A percentile compares a stretch with the other conserved stretches of the same genome.
Evolutionary conservation across 2,329 filamentous ascomycete genomes (phyloP).

Genomic region (Thielaviopsis ethacetica): DNA sequence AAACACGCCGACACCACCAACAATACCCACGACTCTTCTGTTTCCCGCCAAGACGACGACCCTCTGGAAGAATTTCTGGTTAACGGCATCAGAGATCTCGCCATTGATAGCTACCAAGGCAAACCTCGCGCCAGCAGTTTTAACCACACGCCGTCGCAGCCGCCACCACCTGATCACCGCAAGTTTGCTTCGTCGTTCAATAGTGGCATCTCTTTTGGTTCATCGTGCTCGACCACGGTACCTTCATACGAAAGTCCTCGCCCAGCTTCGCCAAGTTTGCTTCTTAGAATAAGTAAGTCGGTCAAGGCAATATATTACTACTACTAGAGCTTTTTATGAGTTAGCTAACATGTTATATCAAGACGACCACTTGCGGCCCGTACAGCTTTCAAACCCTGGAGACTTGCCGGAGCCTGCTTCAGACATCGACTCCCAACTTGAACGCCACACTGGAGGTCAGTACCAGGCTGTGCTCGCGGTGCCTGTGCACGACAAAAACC

Average conservation of each 20-base stretch:
- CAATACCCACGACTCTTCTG: background rate
- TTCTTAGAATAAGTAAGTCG: slow-evolving; percentile 9
- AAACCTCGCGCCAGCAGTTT: slow-evolving; percentile 2
- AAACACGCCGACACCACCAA: slow-evolving; percentile 1
- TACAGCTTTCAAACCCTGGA: background rate
- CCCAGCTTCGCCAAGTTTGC: slow-evolving; percentile 8
- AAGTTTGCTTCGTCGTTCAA: background rate
- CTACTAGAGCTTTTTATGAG: background rate
- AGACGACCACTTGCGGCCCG: slow-evolving; percentile 6
- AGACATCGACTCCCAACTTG: slow-evolving; percentile 1
- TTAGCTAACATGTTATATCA: background rate
- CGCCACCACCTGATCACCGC: background rate
- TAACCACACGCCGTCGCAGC: background rate
- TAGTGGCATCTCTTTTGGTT: slow-evolving; percentile 2
- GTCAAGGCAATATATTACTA: background rate
- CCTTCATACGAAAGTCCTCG: slow-evolving; percentile 1
- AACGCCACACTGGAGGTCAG: slow-evolving; percentile 10
- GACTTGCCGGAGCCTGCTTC: slow-evolving; percentile 1
- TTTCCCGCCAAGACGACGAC: slow-evolving; percentile 6
- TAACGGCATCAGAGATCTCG: slow-evolving; percentile 9
- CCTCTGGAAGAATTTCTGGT: slow-evolving; percentile 9
- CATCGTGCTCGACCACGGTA: background rate
- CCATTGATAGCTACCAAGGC: slow-evolving; percentile 2
- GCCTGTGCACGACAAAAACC: slow-evolving; percentile 10
- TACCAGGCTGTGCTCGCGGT: slow-evolving; percentile 11